These are phyloP conservation scores for Prunus dulcis DNA, from an alignment of 306 rosid genomes.

Conservation along the genomic window DNA sequence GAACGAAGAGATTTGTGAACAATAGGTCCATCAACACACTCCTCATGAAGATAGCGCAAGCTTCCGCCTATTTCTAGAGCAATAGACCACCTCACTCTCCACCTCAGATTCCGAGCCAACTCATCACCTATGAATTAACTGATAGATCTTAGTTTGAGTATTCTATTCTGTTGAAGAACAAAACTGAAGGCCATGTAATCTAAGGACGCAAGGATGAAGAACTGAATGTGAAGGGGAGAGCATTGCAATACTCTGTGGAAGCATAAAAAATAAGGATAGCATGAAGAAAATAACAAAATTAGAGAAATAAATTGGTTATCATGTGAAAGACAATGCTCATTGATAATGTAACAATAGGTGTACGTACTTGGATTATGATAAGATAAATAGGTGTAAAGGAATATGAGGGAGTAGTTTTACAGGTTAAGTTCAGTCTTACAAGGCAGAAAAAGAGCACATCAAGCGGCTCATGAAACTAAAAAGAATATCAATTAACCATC, in stretches of 20 bases:
- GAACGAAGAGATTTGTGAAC: slow-evolving; percentile 18
- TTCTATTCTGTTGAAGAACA: neutral
- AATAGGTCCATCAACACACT: slow-evolving; percentile 29
- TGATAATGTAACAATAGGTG: neutral
- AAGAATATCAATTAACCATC: neutral
- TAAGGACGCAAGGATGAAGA: neutral
- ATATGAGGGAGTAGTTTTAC: neutral
- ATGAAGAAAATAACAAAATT: neutral
- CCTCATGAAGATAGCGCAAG: slow-evolving; percentile 37
- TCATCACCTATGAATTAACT: slow-evolving; percentile 19
- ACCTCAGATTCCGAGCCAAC: slow-evolving; percentile 19
- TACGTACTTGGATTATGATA: neutral
- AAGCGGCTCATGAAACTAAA: neutral
- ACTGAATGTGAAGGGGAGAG: neutral
- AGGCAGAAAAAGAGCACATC: neutral
- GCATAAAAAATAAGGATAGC: neutral
- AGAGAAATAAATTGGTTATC: neutral
- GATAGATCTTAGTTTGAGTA: neutral
- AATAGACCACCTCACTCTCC: slow-evolving; percentile 29
- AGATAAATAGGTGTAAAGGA: neutral
- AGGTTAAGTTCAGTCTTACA: neutral
- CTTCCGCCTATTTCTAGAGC: slow-evolving; percentile 26
- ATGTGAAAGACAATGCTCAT: neutral
- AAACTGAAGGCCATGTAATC: neutral
- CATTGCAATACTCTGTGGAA: neutral